Base-by-base conservation (phyloP, 768 basidiomycete genomes). In the Collybia sordida region DNA sequence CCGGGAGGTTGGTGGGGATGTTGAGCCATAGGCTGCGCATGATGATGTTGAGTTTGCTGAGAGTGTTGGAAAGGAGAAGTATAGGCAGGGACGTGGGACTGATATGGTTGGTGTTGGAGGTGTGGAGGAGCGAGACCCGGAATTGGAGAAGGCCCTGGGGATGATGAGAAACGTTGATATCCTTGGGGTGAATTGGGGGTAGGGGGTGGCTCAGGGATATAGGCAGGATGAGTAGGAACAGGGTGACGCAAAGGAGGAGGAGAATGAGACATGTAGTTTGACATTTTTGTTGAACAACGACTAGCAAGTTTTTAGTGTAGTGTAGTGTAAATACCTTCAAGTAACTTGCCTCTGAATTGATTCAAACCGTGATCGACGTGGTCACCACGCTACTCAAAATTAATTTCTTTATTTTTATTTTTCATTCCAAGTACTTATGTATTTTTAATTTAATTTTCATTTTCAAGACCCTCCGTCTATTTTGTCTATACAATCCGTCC, bases 191-290 rank as follows among this genome's bases (percentile, higher is more conserved):
- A 88, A 15, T 72, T 79, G 2, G 87, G 85, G 0, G 89, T 92
- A 2, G 82, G 83, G 0, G 86, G 90, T 0, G 86, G 90, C 48
- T 89, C 90, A 21, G 86, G 92, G 50, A 93, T 89, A 65, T 85
- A 90, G 0, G 86, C 84, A 0, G 90, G 92, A 54, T 93, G 90
- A 0, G 91, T 93, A 0, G 92, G 92, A 0, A 92, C 87, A 2
- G 92, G 92, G 62, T 94, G 92, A 42, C 90, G 86, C 1, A 94
- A 77, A 0, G 90, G 90, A 1, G 90, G 90, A 1, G 88, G 88
- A 0, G 88, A 88, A 42, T 65, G 65, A 12, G 72, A 73, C 35
- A 54, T 56, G 59, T 50, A 68, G 42, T 61, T 62, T 39, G 67
- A 59, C 67, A 68, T 68, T 17, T 22, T 37, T 31, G 9, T 12